phyloP scores from a whole-genome alignment of 768 basidiomycete genomes.

The Naematelia encephala region DNA sequence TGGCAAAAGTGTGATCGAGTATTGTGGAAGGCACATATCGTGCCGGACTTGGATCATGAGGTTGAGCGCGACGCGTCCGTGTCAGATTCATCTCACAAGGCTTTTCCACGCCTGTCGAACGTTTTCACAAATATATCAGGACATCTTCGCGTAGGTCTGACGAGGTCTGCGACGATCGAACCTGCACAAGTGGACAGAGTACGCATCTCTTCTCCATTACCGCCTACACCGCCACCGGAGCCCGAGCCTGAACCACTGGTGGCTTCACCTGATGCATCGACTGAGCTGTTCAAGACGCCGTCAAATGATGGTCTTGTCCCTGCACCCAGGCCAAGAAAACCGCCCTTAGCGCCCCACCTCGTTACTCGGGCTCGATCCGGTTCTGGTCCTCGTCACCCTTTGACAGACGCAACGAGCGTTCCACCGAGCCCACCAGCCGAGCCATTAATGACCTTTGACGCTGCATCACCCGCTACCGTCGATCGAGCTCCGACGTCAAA shows the following conservation, averaged over 20 bases:
- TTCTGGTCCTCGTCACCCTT: conserved; percentile 12
- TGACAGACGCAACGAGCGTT: conserved; percentile 5
- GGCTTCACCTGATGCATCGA: conserved; percentile 10
- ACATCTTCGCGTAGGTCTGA: conserved; percentile 23
- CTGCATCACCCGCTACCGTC: conserved; percentile 7
- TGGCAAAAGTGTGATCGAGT: conserved; percentile 48
- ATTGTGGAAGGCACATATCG: conserved; percentile 46
- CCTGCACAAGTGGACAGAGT: conserved; percentile 22
- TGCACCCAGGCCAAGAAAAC: neutral
- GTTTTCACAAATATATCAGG: conserved; percentile 29
- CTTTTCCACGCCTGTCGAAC: conserved; percentile 22
- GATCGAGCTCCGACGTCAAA: conserved; percentile 3
- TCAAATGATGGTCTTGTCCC: neutral
- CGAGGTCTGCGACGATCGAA: conserved; percentile 27
- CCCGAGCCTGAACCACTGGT: conserved; percentile 3
- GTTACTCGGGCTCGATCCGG: neutral
- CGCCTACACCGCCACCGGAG: conserved; percentile 8
- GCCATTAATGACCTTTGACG: conserved; percentile 28
- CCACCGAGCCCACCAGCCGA: conserved; percentile 14
- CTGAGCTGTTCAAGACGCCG: neutral
- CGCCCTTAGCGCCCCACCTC: neutral
- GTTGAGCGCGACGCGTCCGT: conserved; percentile 3
- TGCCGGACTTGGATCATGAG: conserved; percentile 23
- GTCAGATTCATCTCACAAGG: conserved; percentile 2
- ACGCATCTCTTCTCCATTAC: conserved; percentile 8